Conservation (phyloP, 345 rosid species). For the Moricandia moricandioides region DNA sequence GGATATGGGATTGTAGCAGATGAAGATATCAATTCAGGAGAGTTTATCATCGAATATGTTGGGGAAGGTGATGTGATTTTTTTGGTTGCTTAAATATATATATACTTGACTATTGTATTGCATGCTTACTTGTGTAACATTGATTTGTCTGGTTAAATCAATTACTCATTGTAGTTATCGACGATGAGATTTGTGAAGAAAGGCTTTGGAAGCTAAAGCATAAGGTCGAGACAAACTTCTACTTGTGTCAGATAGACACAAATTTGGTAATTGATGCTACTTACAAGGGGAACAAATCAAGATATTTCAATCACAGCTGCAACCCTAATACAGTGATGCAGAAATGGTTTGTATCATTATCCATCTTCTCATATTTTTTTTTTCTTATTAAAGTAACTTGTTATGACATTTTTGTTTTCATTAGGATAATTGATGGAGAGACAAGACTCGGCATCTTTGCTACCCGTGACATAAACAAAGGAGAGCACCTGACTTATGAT, state of each 20-base stretch:
- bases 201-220: constrained; percentile 92
- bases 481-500: constrained; percentile 93
- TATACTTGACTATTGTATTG: background rate
- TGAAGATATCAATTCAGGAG: constrained; percentile 83
- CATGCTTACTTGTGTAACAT: background rate
- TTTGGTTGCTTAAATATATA: background rate
- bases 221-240: constrained; percentile 84
- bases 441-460: constrained; percentile 96
- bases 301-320: constrained; percentile 97
- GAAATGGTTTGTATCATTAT: constrained; percentile 68
- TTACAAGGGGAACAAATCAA: constrained; percentile 90
- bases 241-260: constrained; percentile 84
- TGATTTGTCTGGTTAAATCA: background rate
- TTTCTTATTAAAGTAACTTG: background rate
- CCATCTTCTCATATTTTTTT: background rate
- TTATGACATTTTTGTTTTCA: background rate
- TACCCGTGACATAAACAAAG: constrained; percentile 63
- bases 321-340: constrained; percentile 94
- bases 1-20: constrained; percentile 88
- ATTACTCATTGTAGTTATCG: constrained; percentile 59
- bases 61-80: constrained; percentile 74
- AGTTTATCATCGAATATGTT: constrained; percentile 89
- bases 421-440: constrained; percentile 96
- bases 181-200: constrained; percentile 90
- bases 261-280: constrained; percentile 98